phyloP scores from a whole-genome alignment of 768 basidiomycete species.

The Calvatia gigantea region DNA sequence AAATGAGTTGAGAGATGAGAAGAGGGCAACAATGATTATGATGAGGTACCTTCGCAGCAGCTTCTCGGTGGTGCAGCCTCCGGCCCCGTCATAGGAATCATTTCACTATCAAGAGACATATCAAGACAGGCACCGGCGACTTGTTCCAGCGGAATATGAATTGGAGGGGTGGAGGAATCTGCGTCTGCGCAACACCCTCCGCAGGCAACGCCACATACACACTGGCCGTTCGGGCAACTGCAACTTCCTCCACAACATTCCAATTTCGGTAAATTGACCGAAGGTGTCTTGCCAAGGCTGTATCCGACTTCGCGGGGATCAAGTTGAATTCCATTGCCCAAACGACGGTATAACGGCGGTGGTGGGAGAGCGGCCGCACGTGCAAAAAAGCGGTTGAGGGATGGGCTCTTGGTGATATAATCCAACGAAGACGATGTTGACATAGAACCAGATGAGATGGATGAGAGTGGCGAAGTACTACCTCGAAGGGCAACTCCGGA shows the following conservation, averaged over 20 bases:
- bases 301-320: slow-evolving; percentile 46
- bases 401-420: slow-evolving; percentile 7
- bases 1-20: neutral
- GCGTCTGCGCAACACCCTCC: slow-evolving; percentile 45
- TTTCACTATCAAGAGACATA: neutral
- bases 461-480: slow-evolving; percentile 12
- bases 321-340: slow-evolving; percentile 29
- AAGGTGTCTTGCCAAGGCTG: neutral
- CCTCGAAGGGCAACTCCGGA: slow-evolving; percentile 41
- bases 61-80: slow-evolving; percentile 18
- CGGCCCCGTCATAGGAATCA: neutral
- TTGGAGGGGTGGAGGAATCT: neutral
- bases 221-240: slow-evolving; percentile 49
- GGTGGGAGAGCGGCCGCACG: slow-evolving; percentile 67
- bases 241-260: slow-evolving; percentile 66
- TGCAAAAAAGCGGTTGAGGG: slow-evolving; percentile 63
- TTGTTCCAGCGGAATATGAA: neutral
- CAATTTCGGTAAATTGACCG: slow-evolving; percentile 57
- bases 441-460: slow-evolving; percentile 7
- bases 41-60: slow-evolving; percentile 27
- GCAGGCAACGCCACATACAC: slow-evolving; percentile 57
- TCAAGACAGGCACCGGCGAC: neutral
- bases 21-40: neutral
- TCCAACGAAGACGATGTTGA: neutral
- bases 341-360: slow-evolving; percentile 42